Base-by-base conservation (phyloP, 805 yeast species). In the Dipodascus geniculatus region DNA sequence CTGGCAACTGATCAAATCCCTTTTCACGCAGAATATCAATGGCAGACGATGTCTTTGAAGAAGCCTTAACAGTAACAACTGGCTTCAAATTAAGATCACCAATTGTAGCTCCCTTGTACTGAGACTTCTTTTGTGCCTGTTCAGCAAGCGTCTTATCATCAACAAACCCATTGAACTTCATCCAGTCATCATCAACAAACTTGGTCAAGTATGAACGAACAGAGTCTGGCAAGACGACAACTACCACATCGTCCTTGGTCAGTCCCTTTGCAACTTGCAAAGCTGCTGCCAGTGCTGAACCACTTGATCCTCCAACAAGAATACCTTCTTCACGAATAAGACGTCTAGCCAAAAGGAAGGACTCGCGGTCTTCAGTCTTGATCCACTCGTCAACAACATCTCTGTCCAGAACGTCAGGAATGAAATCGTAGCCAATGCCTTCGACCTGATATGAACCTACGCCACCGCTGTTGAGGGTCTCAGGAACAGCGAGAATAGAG, bases 181-280 rank as follows among this genome's bases (percentile, higher is more conserved):
- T 81, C 96, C 96, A 87, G 69, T 86, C 95, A 63, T 87, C 95
- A 67, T 87, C 95, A 42, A 86, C 91, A 65, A 87, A 87, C 71
- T 87, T 87, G 58, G 93, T 81, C 69, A 87, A 75, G 71, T 87
- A 87, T 2, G 95, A 86, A 74, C 96, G 81, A 65, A 87, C 80
- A 47, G 89, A 82, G 68, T 87, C 96, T 48, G 96, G 95, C 78
- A 85, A 79, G 22, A 87, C 83, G 49, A 84, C 88, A 31, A 87
- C 95, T 55, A 87, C 77, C 19, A 78, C 78, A 60, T 85, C 95
- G 51, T 82, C 78, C 71, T 83, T 87, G 49, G 83, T 78, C 66
- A 87, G 75, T 51, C 78, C 81, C 63, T 81, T 74, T 58, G 82
- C 81, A 57, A 84, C 85, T 60, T 80, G 71, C 55, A 87, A 75